Conservation (phyloP, 148 eudicot genomes). For the Vaccinium myrtillus region DNA sequence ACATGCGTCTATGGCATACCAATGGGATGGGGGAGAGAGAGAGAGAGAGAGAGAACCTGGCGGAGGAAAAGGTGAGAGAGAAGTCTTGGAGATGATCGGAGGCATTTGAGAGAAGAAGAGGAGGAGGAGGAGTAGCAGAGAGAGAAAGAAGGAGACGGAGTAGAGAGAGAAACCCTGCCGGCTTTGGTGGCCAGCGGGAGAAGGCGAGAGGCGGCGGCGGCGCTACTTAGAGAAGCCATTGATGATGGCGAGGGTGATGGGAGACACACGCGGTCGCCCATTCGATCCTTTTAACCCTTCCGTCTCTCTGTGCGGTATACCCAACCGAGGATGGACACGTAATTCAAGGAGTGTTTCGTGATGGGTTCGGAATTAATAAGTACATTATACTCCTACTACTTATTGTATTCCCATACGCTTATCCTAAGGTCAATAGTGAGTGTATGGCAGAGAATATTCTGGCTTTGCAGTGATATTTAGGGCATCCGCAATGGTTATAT, state of each 20-base stretch:
- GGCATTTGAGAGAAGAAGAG: slow-evolving; percentile 9
- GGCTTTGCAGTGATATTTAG: too few species aligned
- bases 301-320: neutral
- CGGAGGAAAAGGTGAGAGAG: slow-evolving; percentile 10
- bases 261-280: slow-evolving; percentile 1
- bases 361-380: too few species aligned
- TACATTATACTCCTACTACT: too few species aligned
- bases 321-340: too few species aligned
- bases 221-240: slow-evolving; percentile 6
- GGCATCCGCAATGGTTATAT: too few species aligned
- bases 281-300: neutral
- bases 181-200: slow-evolving; percentile 9
- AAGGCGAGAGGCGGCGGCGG: slow-evolving; percentile 9
- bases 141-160: neutral
- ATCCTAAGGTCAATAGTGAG: too few species aligned
- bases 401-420: too few species aligned
- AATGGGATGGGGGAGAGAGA: neutral
- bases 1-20: neutral
- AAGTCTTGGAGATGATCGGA: slow-evolving; percentile 15
- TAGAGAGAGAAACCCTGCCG: slow-evolving; percentile 10
- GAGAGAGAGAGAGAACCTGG: slow-evolving; percentile 11
- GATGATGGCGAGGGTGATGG: neutral
- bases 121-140: neutral
- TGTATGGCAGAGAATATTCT: too few species aligned
- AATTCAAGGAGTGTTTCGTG: too few species aligned